Evolutionary conservation across 2,329 filamentous ascomycete genomes (phyloP), one percentile per base, ranked within the genome.

Genomic region (Hansfordia pulvinata): DNA sequence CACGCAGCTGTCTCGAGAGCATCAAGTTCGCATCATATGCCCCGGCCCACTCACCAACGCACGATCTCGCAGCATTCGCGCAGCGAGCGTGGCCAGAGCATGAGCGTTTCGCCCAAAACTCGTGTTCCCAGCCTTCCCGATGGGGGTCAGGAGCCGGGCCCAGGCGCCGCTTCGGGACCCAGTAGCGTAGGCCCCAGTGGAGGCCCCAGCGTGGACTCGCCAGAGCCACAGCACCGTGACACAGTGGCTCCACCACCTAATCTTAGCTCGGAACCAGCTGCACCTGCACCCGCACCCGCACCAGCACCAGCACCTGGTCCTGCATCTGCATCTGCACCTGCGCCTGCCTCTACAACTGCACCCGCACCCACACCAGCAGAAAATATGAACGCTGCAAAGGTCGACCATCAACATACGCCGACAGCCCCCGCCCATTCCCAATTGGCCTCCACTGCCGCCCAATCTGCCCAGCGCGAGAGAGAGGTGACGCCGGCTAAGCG

Each of bases 21-120:
- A 53, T 50, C 27, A 53, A 61, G 29, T 52, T 52, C 35, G 46
- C 52, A 25, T 60, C 64, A 49, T 62, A 64, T 27, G 52, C 52
- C 11, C 41, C 43, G 12, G 41, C 47, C 20, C 57, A 62, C 34
- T 22, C 58, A 59, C 35, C 56, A 56, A 48, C 51, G 67, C 44
- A 60, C 63, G 22, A 57, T 63, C 31, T 64, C 65, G 22, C 61
- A 63, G 25, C 56, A 62, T 31, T 62, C 64, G 23, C 61, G 63
- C 25, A 63, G 63, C 35, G 76, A 83, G 29, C 68, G 77, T 41
- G 79, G 81, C 34, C 60, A 67, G 26, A 82, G 76, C 46, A 50
- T 78, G 28, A 86, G 79, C 43, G 71, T 88, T 26, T 88, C 80
- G 46, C 82, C 83, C 17, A 85, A 83, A 53, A 84, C 80, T 19